A percentile compares a stretch with the other conserved stretches of the same genome.
Evolutionary conservation across 495 filamentous ascomycete genomes (phyloP).

Genomic region (Rusavskia elegans): DNA sequence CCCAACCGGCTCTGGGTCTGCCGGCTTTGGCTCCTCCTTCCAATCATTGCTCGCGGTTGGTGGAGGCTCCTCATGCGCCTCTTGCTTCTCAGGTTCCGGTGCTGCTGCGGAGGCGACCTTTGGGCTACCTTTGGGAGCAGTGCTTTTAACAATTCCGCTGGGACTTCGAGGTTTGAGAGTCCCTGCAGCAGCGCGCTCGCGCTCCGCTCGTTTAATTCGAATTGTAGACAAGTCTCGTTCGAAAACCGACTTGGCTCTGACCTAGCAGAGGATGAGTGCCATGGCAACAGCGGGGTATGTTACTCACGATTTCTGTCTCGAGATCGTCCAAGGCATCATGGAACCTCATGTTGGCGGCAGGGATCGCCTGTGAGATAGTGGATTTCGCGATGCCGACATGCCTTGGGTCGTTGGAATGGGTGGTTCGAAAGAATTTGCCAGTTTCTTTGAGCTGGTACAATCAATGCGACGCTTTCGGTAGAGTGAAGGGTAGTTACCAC

Average conservation of each 20-base stretch:
- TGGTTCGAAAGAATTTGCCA: slow-evolving; percentile 27
- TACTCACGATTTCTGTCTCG: slow-evolving; percentile 35
- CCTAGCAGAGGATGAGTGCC: slow-evolving; percentile 4
- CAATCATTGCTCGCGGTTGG: neutral
- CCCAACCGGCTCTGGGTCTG: too few species aligned
- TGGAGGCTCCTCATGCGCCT: neutral
- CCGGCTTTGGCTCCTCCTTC: neutral
- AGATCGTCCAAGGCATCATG: slow-evolving; percentile 33
- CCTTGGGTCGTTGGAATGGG: slow-evolving; percentile 6
- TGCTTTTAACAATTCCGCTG: neutral
- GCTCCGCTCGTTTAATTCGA: slow-evolving; percentile 10
- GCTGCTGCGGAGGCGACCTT: neutral
- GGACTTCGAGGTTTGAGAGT: neutral
- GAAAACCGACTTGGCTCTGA: slow-evolving; percentile 14
- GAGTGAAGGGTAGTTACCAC: slow-evolving; percentile 40
- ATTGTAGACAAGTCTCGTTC: slow-evolving; percentile 11
- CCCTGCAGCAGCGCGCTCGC: slow-evolving; percentile 9
- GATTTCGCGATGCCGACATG: slow-evolving; percentile 10
- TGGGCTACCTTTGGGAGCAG: neutral
- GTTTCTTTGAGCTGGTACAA: slow-evolving; percentile 48
- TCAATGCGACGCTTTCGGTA: slow-evolving; percentile 64
- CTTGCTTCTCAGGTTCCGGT: neutral
- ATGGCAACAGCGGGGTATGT: neutral
- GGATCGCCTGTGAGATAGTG: slow-evolving; percentile 27
- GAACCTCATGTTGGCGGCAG: slow-evolving; percentile 29